These are phyloP conservation scores for Agapanthus africanus DNA, from an alignment of 106 monocot genomes.

Conservation along the genomic window DNA sequence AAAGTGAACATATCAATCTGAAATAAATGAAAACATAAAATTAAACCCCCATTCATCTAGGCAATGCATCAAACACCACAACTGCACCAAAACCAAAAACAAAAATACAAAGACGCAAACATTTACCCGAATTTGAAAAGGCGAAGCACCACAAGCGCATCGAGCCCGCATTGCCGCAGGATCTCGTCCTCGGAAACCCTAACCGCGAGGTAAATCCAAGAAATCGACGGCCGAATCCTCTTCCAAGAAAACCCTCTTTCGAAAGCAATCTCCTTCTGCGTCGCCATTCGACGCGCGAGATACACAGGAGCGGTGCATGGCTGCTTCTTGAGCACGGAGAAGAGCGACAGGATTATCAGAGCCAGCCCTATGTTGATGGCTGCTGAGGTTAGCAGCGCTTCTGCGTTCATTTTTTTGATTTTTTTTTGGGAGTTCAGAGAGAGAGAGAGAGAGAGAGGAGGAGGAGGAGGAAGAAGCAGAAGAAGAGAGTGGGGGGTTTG, in stretches of 20 bases:
- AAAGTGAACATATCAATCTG: too few species aligned
- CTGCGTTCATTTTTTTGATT: slow-evolving; percentile 34
- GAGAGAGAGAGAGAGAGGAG: not conserved
- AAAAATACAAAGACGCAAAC: not conserved
- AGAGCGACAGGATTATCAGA: slow-evolving; percentile 50
- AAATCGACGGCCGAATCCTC: slow-evolving; percentile 41
- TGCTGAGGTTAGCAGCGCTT: slow-evolving; percentile 52
- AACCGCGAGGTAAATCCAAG: slow-evolving; percentile 52
- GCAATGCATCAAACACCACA: too few species aligned
- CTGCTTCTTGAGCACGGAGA: slow-evolving; percentile 71
- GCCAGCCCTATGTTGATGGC: slow-evolving; percentile 65
- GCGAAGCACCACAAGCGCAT: slow-evolving; percentile 62
- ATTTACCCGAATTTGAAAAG: slow-evolving; percentile 63
- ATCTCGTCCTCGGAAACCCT: slow-evolving; percentile 55
- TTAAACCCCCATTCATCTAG: too few species aligned
- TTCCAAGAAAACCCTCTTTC: slow-evolving; percentile 18
- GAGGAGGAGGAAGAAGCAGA: slow-evolving; percentile 2
- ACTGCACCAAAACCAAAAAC: not conserved
- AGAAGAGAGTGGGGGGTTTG: not conserved
- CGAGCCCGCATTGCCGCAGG: slow-evolving; percentile 38
- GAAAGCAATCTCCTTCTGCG: slow-evolving; percentile 13
- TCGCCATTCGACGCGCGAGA: slow-evolving; percentile 42
- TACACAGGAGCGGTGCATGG: slow-evolving; percentile 50
- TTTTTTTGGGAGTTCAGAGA: not conserved
- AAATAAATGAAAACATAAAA: too few species aligned